phyloP scores from a whole-genome alignment of 2,329 filamentous ascomycete species.

The Onygenales sp. region DNA sequence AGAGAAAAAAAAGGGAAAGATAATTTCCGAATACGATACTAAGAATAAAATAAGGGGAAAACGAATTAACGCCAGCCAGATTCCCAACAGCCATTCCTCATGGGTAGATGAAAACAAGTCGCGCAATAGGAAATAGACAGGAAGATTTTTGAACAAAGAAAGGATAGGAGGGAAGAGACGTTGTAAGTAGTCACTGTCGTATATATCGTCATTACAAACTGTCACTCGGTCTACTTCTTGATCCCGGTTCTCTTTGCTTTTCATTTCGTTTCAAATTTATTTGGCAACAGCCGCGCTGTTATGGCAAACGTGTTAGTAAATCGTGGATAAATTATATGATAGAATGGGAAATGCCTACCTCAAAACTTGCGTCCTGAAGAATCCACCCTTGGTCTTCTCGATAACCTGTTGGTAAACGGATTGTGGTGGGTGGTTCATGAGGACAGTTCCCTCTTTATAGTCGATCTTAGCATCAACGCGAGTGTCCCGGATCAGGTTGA shows the following conservation, averaged over 20 bases:
- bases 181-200: too few relatives aligned
- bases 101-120: slow-evolving; percentile 1
- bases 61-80: slow-evolving; percentile 5
- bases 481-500: slow-evolving; percentile 97
- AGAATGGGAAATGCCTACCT: slow-evolving; percentile 35
- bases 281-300: slow-evolving; percentile 41
- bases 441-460: slow-evolving; percentile 94
- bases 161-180: background rate
- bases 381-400: slow-evolving; percentile 95
- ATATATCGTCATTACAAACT: too few relatives aligned
- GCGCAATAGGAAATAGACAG: background rate
- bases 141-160: background rate
- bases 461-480: slow-evolving; percentile 98
- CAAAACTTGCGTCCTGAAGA: slow-evolving; percentile 96
- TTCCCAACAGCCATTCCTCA: slow-evolving; percentile 6
- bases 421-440: slow-evolving; percentile 99
- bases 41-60: slow-evolving; percentile 3
- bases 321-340: slow-evolving; percentile 4
- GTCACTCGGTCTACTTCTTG: background rate
- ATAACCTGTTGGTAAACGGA: slow-evolving; percentile 99
- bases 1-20: slow-evolving; percentile 1
- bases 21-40: slow-evolving; percentile 4
- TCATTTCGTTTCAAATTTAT: slow-evolving; percentile 20
- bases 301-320: slow-evolving; percentile 6
- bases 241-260: slow-evolving; percentile 12